Conservation (phyloP, 768 basidiomycete species). For the Mycena maculata region DNA sequence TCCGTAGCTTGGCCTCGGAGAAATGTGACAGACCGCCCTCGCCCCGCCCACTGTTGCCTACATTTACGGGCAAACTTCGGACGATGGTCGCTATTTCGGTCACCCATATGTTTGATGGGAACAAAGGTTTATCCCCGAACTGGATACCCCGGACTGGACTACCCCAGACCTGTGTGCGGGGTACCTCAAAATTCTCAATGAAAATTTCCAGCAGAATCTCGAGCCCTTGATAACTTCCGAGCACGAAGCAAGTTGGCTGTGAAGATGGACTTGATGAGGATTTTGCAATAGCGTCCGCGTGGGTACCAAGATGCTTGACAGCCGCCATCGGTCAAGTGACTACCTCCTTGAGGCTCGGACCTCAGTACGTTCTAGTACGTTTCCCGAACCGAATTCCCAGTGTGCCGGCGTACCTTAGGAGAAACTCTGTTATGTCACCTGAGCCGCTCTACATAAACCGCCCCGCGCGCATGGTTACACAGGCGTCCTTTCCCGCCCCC, state of each 20-base stretch:
- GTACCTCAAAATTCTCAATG: too few species aligned
- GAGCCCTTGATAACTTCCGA: too few species aligned
- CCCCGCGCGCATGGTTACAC: constrained; percentile 33
- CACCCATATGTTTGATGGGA: constrained; percentile 8
- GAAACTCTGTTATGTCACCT: constrained; percentile 36
- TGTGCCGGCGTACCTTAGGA: constrained; percentile 38
- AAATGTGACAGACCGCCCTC: constrained; percentile 10
- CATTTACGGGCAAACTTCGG: constrained; percentile 25
- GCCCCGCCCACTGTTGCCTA: not conserved
- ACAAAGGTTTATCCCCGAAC: too few species aligned
- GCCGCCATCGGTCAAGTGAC: constrained; percentile 13
- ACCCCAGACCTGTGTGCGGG: constrained; percentile 23
- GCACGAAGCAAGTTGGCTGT: too few species aligned
- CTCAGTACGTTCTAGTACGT: not conserved
- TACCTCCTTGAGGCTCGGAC: not conserved
- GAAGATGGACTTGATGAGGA: too few species aligned
- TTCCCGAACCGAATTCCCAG: not conserved
- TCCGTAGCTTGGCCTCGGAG: constrained; percentile 2
- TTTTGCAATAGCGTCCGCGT: too few species aligned
- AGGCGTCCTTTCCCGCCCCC: constrained; percentile 43
- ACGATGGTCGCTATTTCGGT: not conserved
- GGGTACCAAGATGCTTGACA: too few species aligned
- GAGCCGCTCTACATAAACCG: constrained; percentile 46
- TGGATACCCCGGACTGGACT: too few species aligned
- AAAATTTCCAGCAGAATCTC: too few species aligned